Conservation (phyloP, 371 early-diverging fungal species). For the Mortierella sp. region DNA sequence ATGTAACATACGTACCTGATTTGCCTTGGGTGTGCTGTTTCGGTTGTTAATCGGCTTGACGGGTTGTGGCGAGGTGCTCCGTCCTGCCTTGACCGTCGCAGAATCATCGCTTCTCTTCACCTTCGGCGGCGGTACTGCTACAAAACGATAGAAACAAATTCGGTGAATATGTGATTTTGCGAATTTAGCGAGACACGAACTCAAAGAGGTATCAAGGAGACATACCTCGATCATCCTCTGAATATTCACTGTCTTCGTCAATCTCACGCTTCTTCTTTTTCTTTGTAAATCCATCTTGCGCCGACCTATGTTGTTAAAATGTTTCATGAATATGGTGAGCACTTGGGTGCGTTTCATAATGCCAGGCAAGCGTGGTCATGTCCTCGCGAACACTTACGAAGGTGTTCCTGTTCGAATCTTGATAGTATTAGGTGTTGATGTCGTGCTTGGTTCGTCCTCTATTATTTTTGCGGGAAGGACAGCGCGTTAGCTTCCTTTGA, state of each 20-base stretch:
- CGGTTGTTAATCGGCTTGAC: constrained; percentile 35
- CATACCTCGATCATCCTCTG: constrained; percentile 55
- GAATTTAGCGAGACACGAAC: not conserved
- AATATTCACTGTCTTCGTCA: constrained; percentile 55
- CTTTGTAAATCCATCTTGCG: constrained; percentile 36
- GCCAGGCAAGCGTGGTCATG: not conserved
- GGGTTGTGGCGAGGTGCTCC: constrained; percentile 54
- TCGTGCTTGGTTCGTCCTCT: constrained; percentile 42
- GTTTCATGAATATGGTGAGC: not conserved
- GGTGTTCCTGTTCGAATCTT: constrained; percentile 47
- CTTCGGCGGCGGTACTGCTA: constrained; percentile 20
- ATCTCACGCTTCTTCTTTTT: constrained; percentile 47
- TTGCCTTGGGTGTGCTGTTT: constrained; percentile 35
- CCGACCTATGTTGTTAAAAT: not conserved
- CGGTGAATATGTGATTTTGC: not conserved
- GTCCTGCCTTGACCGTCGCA: constrained; percentile 29
- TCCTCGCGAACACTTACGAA: constrained; percentile 23
- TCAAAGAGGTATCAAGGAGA: not conserved
- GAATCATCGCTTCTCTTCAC: constrained; percentile 47
- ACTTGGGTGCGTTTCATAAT: no score
- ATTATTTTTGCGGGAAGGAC: not conserved
- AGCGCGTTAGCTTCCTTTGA: not conserved
- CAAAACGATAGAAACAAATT: not conserved
- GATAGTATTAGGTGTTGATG: constrained; percentile 42
- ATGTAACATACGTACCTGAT: constrained; percentile 25